Base-by-base conservation (phyloP, 768 basidiomycete genomes). In the Leucocoprinus birnbaumii region DNA sequence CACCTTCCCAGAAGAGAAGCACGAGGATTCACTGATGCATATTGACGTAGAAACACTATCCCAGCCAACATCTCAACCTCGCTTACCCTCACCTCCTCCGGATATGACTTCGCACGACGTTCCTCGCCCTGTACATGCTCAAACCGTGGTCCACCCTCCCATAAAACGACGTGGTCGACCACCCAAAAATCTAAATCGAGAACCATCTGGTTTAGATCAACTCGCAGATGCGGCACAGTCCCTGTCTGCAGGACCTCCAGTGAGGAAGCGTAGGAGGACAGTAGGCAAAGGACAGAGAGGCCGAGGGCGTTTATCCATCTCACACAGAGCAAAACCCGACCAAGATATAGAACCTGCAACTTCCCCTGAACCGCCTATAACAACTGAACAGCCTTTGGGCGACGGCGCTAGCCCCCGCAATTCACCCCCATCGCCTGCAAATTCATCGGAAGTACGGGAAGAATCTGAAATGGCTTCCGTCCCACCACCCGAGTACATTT, bases 221-320 rank as follows among this genome's bases (percentile, higher is more conserved):
- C 48, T 55, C 21, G 54, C 54, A 40, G 44, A 55, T 21, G 54
- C 48, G 11, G 54, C 49, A 7, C 54, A 55, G 14, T 42, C 47
- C 16, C 37, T 55, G 7, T 47, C 54, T 27, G 37, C 35, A n/a
- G 25, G 37, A 11, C 14, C 44, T 21, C 56, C 55, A 16, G 46
- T 42, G 21, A n/a, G 35, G 11, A 52, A 53, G 38, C 51, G 50
- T 16, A 50, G 40, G 26, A 51, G 47, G 22, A 50, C 27, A n/a
- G n/a, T n/a, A n/a, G n/a, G n/a, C n/a, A n/a, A n/a, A n/a, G n/a
- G n/a, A n/a, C n/a, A n/a, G n/a, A n/a, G n/a, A n/a, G n/a, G n/a
- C n/a, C n/a, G n/a, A n/a, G n/a, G n/a, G n/a, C n/a, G n/a, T n/a
- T n/a, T n/a, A n/a, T n/a, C n/a, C 24, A 46, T 38, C 14, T 22